A percentile compares a stretch with the other conserved stretches of the same genome.
phyloP scores from a whole-genome alignment of 768 basidiomycete genomes.

The Suillus hirtellus region DNA sequence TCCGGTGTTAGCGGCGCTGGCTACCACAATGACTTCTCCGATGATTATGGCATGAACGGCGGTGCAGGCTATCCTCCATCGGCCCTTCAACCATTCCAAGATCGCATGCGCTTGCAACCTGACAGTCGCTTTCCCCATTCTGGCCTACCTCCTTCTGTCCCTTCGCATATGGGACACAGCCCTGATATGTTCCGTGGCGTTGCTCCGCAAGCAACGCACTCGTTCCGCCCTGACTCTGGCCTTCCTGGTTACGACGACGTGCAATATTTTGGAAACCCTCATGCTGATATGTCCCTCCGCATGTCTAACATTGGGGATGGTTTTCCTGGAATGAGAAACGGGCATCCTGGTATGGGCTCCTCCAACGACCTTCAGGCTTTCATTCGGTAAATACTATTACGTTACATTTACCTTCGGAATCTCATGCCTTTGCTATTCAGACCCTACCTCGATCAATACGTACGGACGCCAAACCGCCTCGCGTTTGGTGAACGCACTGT shows the following conservation, averaged over 20 bases:
- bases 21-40: constrained; percentile 61
- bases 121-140: constrained; percentile 53
- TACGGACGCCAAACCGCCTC: constrained; percentile 80
- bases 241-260: constrained; percentile 60
- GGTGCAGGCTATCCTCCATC: constrained; percentile 50
- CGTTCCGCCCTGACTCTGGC: constrained; percentile 53
- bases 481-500: constrained; percentile 92
- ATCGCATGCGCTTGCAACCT: constrained; percentile 59
- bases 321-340: constrained; percentile 63
- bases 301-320: constrained; percentile 65
- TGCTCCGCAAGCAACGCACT: constrained; percentile 68
- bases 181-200: constrained; percentile 67
- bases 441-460: constrained; percentile 83
- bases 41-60: constrained; percentile 57
- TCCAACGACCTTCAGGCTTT: constrained; percentile 79
- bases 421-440: constrained; percentile 36
- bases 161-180: constrained; percentile 51
- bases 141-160: constrained; percentile 41
- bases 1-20: constrained; percentile 43
- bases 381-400: constrained; percentile 55
- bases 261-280: constrained; percentile 55
- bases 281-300: constrained; percentile 57
- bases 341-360: constrained; percentile 54
- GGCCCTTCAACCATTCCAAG: constrained; percentile 57
- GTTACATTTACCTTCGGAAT: constrained; percentile 21